These are phyloP conservation scores for Delonix regia DNA, from an alignment of 306 rosid genomes.

Conservation along the genomic window DNA sequence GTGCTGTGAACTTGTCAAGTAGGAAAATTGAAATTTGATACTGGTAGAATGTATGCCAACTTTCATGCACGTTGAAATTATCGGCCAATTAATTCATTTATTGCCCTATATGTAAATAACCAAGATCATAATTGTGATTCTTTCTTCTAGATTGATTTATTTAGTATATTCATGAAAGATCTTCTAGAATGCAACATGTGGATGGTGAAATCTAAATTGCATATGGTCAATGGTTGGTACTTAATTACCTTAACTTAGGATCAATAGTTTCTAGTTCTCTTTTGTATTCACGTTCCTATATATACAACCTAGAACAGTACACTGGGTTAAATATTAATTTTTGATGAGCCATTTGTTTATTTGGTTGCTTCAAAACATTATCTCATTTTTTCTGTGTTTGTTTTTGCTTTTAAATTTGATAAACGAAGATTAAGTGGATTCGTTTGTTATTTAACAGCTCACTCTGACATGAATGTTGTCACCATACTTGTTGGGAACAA, in stretches of 20 bases:
- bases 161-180: constrained; percentile 9
- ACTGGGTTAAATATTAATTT: constrained; percentile 5
- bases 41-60: background rate
- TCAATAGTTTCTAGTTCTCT: background rate
- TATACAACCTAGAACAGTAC: background rate
- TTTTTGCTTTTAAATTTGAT: constrained; percentile 35
- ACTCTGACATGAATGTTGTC: constrained; percentile 93
- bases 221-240: constrained; percentile 20
- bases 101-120: constrained; percentile 6
- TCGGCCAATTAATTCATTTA: background rate
- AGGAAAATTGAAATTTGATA: background rate
- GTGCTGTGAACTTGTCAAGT: background rate
- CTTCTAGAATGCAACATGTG: background rate
- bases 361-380: constrained; percentile 15
- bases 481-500: too few relatives aligned
- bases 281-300: background rate
- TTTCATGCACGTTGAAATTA: constrained; percentile 2
- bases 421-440: constrained; percentile 53
- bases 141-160: constrained; percentile 10
- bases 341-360: background rate
- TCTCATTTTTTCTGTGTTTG: background rate
- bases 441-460: constrained; percentile 72
- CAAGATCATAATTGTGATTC: constrained; percentile 5
- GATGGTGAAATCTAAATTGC: constrained; percentile 23
- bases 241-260: constrained; percentile 6